Percentiles rank a stretch among this genome's conserved stretches.
Evolutionary conservation across 495 filamentous ascomycete genomes (phyloP).

Genomic region (Aspergillus incahuasiensis): DNA sequence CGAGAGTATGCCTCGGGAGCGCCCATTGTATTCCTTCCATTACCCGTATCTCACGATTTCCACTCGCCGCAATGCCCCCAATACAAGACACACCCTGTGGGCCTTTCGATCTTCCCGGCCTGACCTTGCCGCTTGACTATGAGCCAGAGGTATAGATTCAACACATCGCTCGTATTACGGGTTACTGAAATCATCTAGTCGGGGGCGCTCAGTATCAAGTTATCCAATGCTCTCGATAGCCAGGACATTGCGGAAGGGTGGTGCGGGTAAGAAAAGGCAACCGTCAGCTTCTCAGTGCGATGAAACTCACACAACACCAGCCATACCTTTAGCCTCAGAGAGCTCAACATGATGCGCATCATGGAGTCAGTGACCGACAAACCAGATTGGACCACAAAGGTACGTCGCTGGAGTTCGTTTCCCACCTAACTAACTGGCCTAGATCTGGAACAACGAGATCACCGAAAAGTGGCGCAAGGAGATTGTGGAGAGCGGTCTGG

Average conservation of each 20-base stretch:
- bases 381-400: slow-evolving; percentile 37
- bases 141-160: neutral
- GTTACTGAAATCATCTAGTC: no score
- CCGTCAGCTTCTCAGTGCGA: no score
- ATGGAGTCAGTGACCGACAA: slow-evolving; percentile 43
- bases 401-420: neutral
- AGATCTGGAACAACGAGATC: slow-evolving; percentile 14
- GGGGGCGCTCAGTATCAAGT: no score
- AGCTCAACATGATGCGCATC: slow-evolving; percentile 33
- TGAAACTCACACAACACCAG: neutral
- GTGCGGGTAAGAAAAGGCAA: neutral
- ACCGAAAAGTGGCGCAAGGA: slow-evolving; percentile 12
- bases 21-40: no score
- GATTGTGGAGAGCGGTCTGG: slow-evolving; percentile 18
- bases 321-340: slow-evolving; percentile 25
- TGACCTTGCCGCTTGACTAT: neutral
- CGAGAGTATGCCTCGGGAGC: no score
- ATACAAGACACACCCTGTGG: neutral
- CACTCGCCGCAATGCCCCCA: neutral
- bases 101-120: neutral
- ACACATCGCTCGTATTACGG: neutral
- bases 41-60: no score
- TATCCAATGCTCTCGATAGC: neutral
- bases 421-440: neutral
- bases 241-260: neutral